Base-by-base conservation (phyloP, 179 eudicot species). In the Corrigiola litoralis region DNA sequence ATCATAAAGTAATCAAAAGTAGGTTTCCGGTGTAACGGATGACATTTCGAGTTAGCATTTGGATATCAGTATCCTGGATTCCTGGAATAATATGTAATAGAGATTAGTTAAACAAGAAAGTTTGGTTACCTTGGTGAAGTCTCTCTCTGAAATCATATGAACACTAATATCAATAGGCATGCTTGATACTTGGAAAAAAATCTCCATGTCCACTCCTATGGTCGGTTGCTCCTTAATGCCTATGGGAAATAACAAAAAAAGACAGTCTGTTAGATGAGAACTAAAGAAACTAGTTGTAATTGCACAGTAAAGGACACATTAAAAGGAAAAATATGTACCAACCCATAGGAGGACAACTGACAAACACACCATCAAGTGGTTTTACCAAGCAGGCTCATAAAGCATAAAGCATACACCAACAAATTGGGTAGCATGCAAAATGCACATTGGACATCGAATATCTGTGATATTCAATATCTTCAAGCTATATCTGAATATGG, bases 81-180 rank as follows among this genome's bases (percentile, higher is more conserved):
- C 42, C 23, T 27, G 4, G 20, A 55, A 18, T 16, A 24, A 21
- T 38, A 51, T 42, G 45, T 53, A 47, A 2, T 13, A 18, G 21
- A 13, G 52, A 40, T 40, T 44, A 34, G n/a, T 33, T 20, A 42
- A 25, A 58, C 36, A 45, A 36, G 63, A 60, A 2, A 21, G 11
- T 28, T 29, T 51, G 32, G 7, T 53, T 66, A 75, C 79, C 79
- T 70, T 70, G 63, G 75, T 75, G 63, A 75, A 75, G 69, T 75
- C 75, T 29, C 49, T 65, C 31, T 70, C 79, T 36, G 79, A 65
- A 41, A 75, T 41, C 79, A 70, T 70, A 46, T 29, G 25, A 29
- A 75, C 16, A 33, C 38, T 56, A 65, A 75, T 40, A 70, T 75
- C 79, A 28, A 65, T 5, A 4, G 75, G 75, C 68, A 70, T 46